phyloP scores from a whole-genome alignment of 371 early-diverging fungal genomes.

The Phascolomyces articulosus region DNA sequence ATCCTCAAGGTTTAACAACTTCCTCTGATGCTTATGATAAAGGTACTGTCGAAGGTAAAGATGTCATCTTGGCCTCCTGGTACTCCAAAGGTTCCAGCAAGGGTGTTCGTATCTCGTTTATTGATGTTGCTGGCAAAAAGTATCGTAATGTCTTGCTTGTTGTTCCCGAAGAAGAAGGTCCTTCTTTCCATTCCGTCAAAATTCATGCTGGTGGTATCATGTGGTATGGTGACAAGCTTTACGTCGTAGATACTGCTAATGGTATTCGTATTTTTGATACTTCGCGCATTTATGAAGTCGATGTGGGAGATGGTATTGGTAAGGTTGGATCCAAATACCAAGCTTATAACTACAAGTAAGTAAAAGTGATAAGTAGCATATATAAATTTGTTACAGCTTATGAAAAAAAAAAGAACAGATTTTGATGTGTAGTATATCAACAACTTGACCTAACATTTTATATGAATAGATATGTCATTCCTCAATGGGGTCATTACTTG shows the following conservation, averaged over 20 bases:
- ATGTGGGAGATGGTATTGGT: constrained; percentile 7
- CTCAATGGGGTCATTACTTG: constrained; percentile 5
- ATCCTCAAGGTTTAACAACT: constrained; percentile 12
- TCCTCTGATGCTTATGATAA: constrained; percentile 10
- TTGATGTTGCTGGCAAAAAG: neutral
- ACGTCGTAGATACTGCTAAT: constrained; percentile 6
- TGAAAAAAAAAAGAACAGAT: too few species aligned
- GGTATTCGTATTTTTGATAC: constrained; percentile 11
- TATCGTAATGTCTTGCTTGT: constrained; percentile 14
- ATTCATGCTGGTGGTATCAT: constrained; percentile 15
- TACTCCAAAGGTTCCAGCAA: constrained; percentile 1
- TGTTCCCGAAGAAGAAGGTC: neutral
- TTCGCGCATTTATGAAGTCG: constrained; percentile 8
- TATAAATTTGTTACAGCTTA: too few species aligned
- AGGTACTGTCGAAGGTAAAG: neutral
- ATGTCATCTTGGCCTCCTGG: constrained; percentile 5
- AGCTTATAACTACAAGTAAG: constrained; percentile 6
- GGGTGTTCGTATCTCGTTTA: constrained; percentile 15
- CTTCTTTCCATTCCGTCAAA: constrained; percentile 4
- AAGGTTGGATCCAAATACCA: constrained; percentile 5
- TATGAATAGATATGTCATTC: constrained; percentile 4
- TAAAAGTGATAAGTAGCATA: too few species aligned
- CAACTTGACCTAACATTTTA: too few species aligned
- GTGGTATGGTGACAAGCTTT: constrained; percentile 12
- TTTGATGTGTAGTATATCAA: too few species aligned